Evolutionary conservation across 1,284 basidiomycete genomes (phyloP), one percentile per base, ranked within the genome.

Genomic region (Cutaneotrichosporon sp.): DNA sequence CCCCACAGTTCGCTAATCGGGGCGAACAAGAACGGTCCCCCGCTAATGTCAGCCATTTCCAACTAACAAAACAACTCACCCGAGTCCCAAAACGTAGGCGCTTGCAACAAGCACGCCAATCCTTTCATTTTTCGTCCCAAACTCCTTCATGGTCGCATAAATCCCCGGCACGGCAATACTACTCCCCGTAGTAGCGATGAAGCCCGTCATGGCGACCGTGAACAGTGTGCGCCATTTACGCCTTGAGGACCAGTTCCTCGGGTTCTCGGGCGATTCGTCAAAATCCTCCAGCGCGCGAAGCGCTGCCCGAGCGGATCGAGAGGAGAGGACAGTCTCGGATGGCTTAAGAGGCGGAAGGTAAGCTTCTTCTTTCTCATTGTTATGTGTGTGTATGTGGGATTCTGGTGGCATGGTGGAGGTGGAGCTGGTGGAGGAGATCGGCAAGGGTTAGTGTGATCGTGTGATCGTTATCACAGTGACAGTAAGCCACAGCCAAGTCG

Each of bases 1-100:
- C 82, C 82, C 38, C 79, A 81, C 18, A 83, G 76, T 72, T 83
- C 82, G 5, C 75, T 76, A 11, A 82, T 76, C 0, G 82, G 82
- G 0, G 82, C 80, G 57, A 83, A 81, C 10, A 83, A 46, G 69
- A 83, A 83, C 0, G 82, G 82, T 0, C 82, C 82, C 9, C 66
- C 61, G 11, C 76, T 76, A 56, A 1, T 9, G 72, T 66, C 4
- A 73, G 69, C 26, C 22, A 46, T 55, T 14, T 22, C 38, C 2
- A 8, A 5, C 53, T 3, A 26, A 26, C 26, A 26, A 34, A 7
- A 21, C 32, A 1, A 69, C 75, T 63, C 58, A 76, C 75, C 78
- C 79, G 5, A 80, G 61, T 4, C 80, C 80, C 21, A 79, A 61
- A 0, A 81, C 78, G 61, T 80, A 81, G 18, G 72, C 63, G 11